A percentile compares a stretch with the other conserved stretches of the same genome.
Evolutionary conservation across 1,139 yeast genomes (phyloP).

Genomic region (Nakaseomyces glabratus): DNA sequence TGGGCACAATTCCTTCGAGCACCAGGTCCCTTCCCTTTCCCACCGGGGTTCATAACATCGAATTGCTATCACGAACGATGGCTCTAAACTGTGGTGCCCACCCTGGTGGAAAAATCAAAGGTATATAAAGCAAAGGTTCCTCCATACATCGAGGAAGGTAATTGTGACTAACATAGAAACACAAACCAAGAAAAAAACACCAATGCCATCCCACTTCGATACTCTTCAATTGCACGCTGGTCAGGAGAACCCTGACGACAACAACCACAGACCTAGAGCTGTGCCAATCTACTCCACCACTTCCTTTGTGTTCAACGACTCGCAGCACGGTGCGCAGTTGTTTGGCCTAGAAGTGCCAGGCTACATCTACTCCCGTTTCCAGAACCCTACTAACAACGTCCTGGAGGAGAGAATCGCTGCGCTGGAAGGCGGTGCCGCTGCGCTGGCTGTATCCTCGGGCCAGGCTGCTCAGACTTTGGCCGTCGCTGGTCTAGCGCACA

Average conservation of each 20-base stretch:
- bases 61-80: too few relatives aligned
- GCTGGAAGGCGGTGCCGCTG: constrained; percentile 86
- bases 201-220: constrained; percentile 61
- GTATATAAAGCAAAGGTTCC: too few relatives aligned
- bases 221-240: constrained; percentile 95
- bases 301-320: constrained; percentile 78
- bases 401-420: constrained; percentile 90
- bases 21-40: too few relatives aligned
- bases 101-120: too few relatives aligned
- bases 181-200: neutral
- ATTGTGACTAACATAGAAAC: too few relatives aligned
- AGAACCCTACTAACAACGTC: constrained; percentile 87
- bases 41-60: too few relatives aligned
- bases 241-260: constrained; percentile 53
- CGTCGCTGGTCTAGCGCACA: constrained; percentile 70
- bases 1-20: too few relatives aligned
- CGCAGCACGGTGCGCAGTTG: constrained; percentile 84
- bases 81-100: too few relatives aligned
- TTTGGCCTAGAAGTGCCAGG: constrained; percentile 81
- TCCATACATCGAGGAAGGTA: too few relatives aligned
- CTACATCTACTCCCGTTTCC: constrained; percentile 77
- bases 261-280: constrained; percentile 60
- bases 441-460: constrained; percentile 86
- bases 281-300: constrained; percentile 86
- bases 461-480: constrained; percentile 93